Evolutionary conservation across 495 filamentous ascomycete genomes (phyloP), one percentile per base, ranked within the genome.

Genomic region (Xylaria flabelliformis): DNA sequence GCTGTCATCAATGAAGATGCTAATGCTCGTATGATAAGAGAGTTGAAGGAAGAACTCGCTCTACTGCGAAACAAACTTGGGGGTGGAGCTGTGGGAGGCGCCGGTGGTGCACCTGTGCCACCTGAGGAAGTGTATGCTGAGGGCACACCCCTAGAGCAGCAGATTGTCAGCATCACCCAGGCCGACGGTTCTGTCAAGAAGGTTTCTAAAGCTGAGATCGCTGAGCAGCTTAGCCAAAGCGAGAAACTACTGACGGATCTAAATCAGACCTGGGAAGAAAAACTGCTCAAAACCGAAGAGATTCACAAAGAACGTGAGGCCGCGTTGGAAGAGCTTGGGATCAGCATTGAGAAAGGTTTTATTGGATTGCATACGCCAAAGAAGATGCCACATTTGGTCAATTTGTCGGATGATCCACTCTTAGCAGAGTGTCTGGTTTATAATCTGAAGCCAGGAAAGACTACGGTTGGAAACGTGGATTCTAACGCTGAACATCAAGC

Each of bases 231-330:
- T 29, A 93, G 90, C 73, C 95, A 98, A 76, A 95, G 92, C 72
- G 96, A 99, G 82, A 99, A 99, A 83, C 86, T 99, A 8, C 92
- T 98, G 80, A 90, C 92, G 68, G 96, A 99, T 80, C 89, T 99
- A 48, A 99, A 99, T 75, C 95, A 98, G 84, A 98, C 96, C 0
- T 99, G 96, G 96, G 96, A 99, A 83, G 89, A 99, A 82, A 97
- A 98, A 76, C 84, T 99, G 74, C 86, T 90, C 75, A 97, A 96
- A 81, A 99, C 96, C 1, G 96, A 99, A 77, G 87, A 93, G 70
- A 98, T 99, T 69, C 97, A 98, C 85, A 98, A 97, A 77, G 96
- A 99, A 78, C 92, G 96, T 65, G 96, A 99, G 82, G 88, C 93
- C 44, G 97, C 96, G 12, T 83, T 99, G 42, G 96, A 99, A 82